Evolutionary conservation across 164 flowering plant genomes (phyloP).

Genomic region (Aristolochia californica): DNA sequence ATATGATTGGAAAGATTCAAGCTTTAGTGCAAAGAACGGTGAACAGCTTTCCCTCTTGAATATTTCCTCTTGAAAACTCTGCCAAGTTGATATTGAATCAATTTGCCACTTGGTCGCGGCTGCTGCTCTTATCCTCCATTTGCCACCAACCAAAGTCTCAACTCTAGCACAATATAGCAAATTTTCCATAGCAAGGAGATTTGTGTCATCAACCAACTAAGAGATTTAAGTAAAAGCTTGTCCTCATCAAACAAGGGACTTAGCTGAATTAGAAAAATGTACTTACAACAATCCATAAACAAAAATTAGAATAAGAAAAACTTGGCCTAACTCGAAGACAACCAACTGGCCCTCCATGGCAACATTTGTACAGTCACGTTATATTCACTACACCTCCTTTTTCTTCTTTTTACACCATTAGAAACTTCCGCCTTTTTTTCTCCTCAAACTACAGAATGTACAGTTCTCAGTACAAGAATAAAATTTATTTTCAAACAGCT

Average conservation of each 20-base stretch:
- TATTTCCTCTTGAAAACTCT: too few species aligned
- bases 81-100: too few species aligned
- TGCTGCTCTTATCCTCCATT: too few species aligned
- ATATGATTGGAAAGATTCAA: too few species aligned
- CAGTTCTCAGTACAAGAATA: constrained; percentile 53
- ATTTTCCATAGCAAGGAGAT: background rate
- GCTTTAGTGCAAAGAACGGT: too few species aligned
- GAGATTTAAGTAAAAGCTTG: background rate
- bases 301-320: constrained; percentile 10
- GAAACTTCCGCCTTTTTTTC: constrained; percentile 38
- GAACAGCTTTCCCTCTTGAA: too few species aligned
- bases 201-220: background rate
- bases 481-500: constrained; percentile 31
- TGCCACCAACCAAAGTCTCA: too few species aligned
- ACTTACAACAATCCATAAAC: background rate
- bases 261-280: constrained; percentile 16
- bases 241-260: constrained; percentile 8
- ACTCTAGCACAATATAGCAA: background rate
- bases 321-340: constrained; percentile 33
- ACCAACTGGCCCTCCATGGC: constrained; percentile 40
- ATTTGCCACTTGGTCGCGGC: too few species aligned
- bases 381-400: constrained; percentile 33
- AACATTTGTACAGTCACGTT: constrained; percentile 60
- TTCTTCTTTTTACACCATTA: constrained; percentile 47
- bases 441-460: constrained; percentile 64